Evolutionary conservation across 768 basidiomycete species (phyloP).

Genomic region (Auricularia cornea): DNA sequence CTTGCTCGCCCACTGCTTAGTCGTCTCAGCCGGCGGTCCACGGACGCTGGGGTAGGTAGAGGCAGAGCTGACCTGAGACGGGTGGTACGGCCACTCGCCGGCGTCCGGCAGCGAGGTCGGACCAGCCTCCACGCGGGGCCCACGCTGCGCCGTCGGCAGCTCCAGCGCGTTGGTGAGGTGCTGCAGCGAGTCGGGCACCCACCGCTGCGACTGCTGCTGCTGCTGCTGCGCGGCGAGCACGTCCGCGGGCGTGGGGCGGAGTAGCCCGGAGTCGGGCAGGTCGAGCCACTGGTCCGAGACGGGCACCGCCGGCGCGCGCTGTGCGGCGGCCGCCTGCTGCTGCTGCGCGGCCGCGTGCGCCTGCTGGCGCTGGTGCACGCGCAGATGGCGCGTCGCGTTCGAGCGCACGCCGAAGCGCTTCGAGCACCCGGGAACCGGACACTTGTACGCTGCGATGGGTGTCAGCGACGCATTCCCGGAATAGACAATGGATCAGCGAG

Average conservation of each 20-base stretch:
- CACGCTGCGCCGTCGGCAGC: background rate
- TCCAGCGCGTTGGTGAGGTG: background rate
- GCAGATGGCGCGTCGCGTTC: constrained; percentile 71
- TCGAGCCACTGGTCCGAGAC: background rate
- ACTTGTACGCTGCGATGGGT: constrained; percentile 26
- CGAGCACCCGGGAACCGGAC: constrained; percentile 50
- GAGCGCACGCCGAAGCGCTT: constrained; percentile 72
- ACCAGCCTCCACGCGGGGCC: background rate
- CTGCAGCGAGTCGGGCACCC: background rate
- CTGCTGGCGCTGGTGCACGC: constrained; percentile 40
- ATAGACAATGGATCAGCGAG: background rate
- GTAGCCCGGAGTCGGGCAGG: background rate
- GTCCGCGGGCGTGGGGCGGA: background rate
- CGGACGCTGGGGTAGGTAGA: too few species aligned
- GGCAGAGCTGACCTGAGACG: background rate
- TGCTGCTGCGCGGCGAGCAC: background rate
- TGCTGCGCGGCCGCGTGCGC: background rate
- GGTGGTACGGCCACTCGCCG: background rate
- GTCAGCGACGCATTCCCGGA: too few species aligned
- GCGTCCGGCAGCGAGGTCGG: background rate
- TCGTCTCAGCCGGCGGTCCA: too few species aligned
- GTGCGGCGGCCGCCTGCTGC: background rate
- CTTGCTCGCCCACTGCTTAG: too few species aligned
- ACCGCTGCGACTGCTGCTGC: background rate
- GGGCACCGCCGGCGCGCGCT: too few species aligned